Evolutionary conservation across 73 alveolate species (phyloP).

Genomic region (Strombidium stylifer): DNA sequence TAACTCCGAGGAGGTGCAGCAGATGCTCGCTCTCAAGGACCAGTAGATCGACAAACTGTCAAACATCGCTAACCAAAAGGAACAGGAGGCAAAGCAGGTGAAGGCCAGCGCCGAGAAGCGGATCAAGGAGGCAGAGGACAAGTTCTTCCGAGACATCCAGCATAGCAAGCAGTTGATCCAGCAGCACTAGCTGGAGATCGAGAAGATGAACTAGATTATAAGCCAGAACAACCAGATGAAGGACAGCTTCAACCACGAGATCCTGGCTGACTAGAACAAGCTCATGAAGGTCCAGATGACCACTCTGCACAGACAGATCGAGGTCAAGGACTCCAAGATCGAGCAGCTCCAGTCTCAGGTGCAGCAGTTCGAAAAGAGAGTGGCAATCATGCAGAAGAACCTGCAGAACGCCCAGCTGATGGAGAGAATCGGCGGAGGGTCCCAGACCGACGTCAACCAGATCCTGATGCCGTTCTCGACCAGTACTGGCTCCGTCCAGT

Average conservation of each 20-base stretch:
- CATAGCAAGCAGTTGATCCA: not conserved
- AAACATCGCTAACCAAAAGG: not conserved
- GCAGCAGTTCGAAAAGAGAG: constrained; percentile 8
- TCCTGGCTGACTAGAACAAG: not conserved
- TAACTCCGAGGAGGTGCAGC: too few species aligned
- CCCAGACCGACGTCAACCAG: not conserved
- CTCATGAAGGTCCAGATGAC: not conserved
- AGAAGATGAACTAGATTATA: constrained; percentile 8
- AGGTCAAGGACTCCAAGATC: constrained; percentile 3
- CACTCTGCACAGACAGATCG: not conserved
- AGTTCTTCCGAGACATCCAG: too few species aligned
- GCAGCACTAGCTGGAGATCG: constrained; percentile 16
- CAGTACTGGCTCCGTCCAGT: constrained; percentile 5
- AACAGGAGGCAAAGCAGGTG: constrained; percentile 5
- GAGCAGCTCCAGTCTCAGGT: constrained; percentile 18
- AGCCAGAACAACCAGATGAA: constrained; percentile 5
- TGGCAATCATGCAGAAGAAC: constrained; percentile 22
- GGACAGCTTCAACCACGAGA: not conserved
- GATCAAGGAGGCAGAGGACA: too few species aligned
- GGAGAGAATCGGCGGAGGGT: constrained; percentile 22
- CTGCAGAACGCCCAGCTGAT: constrained; percentile 19
- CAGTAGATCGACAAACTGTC: constrained; percentile 24
- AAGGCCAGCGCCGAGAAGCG: not conserved
- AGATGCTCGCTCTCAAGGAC: constrained; percentile 24
- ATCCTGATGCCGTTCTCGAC: constrained; percentile 35